Evolutionary conservation across 73 alveolate genomes (phyloP).

Genomic region (Paramecium octaurelia): DNA sequence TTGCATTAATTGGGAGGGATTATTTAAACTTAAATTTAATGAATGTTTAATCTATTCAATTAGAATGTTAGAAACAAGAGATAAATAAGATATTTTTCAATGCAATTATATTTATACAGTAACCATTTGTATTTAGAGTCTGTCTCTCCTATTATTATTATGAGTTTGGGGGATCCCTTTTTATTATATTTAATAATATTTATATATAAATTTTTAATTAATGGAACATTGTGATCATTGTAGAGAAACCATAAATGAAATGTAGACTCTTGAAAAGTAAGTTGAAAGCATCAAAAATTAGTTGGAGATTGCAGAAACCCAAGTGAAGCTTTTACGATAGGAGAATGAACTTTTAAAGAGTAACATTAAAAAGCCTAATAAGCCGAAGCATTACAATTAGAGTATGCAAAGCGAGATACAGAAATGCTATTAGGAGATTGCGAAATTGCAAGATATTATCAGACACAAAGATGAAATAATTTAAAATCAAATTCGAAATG

Average conservation of each 20-base stretch:
- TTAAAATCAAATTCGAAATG: not conserved
- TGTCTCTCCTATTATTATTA: slow-evolving; percentile 67
- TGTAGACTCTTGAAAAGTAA: not conserved
- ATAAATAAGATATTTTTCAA: not conserved
- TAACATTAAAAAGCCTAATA: slow-evolving; percentile 12
- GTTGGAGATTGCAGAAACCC: not conserved
- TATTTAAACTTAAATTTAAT: not conserved
- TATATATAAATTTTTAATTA: not conserved
- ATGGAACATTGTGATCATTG: slow-evolving; percentile 19
- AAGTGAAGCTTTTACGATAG: slow-evolving; percentile 3
- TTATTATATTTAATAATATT: slow-evolving; percentile 66
- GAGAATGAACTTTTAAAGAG: slow-evolving; percentile 46
- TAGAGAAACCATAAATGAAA: not conserved
- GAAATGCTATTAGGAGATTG: not conserved
- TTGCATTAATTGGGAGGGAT: not conserved
- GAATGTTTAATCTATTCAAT: not conserved
- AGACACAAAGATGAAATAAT: not conserved
- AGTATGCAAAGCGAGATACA: not conserved
- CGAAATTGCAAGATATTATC: not conserved
- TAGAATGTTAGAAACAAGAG: not conserved
- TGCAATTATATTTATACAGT: not conserved
- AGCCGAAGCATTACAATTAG: not conserved
- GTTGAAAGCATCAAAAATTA: not conserved
- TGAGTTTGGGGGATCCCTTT: slow-evolving; percentile 76
- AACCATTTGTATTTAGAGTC: not conserved